phyloP scores from a whole-genome alignment of 768 basidiomycete genomes.

The Suillus variegatus region DNA sequence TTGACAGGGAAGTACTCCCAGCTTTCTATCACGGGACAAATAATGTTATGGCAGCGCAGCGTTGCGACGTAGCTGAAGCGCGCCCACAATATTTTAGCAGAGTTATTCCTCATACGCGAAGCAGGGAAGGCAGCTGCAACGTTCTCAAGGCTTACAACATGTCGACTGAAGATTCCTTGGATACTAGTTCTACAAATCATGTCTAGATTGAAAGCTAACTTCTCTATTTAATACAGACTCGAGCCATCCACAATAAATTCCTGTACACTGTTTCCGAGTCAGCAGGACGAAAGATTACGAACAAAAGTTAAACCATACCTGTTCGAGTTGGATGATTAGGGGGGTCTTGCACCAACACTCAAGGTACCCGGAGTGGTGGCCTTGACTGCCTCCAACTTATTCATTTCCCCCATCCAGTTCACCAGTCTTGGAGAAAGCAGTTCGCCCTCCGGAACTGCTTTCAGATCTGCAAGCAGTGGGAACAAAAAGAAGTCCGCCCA shows the following conservation, averaged over 20 bases:
- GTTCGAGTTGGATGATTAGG: constrained; percentile 9
- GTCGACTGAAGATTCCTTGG: not conserved
- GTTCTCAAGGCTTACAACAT: not conserved
- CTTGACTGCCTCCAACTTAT: constrained; percentile 24
- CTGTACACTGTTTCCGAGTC: not conserved
- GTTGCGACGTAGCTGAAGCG: not conserved
- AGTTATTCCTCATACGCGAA: not conserved
- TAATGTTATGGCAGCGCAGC: not conserved
- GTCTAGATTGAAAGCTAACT: not conserved
- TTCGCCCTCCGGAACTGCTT: constrained; percentile 27
- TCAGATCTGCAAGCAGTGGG: constrained; percentile 31
- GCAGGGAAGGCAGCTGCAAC: not conserved
- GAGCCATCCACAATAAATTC: not conserved
- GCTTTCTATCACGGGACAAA: too few relatives aligned
- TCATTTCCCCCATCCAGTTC: constrained; percentile 29
- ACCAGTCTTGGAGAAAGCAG: constrained; percentile 24
- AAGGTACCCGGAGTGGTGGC: constrained; percentile 27
- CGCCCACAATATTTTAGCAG: not conserved
- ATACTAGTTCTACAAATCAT: not conserved
- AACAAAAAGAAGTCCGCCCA: constrained; percentile 38
- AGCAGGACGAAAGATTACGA: not conserved
- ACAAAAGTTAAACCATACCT: constrained; percentile 1
- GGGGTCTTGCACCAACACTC: constrained; percentile 27
- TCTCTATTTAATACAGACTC: not conserved
- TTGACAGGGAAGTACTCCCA: too few relatives aligned